A percentile compares a stretch with the other conserved stretches of the same genome.
phyloP scores from a whole-genome alignment of 257 asterid species.

The Plantago ovata region DNA sequence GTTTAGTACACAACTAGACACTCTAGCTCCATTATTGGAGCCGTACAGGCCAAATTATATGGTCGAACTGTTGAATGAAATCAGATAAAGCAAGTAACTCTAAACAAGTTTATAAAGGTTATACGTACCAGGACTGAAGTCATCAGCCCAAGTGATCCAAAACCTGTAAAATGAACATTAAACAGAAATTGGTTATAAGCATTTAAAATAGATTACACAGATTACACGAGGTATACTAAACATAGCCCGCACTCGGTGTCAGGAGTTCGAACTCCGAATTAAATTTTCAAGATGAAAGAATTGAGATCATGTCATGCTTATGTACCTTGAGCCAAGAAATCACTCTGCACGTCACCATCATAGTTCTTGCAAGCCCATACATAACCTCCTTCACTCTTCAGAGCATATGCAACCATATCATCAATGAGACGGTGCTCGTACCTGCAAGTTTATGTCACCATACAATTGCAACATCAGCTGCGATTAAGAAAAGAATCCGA shows the following conservation, averaged over 20 bases:
- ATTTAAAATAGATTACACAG: slow-evolving; percentile 2
- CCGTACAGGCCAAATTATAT: too few species aligned
- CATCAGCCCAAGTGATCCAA: slow-evolving; percentile 99
- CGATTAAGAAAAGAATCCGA: not conserved
- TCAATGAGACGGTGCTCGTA: slow-evolving; percentile 98
- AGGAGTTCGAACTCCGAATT: not conserved
- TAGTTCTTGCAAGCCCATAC: slow-evolving; percentile 99
- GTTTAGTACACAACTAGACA: too few species aligned
- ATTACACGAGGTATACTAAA: too few species aligned
- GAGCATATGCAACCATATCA: slow-evolving; percentile 99
- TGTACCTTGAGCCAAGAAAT: slow-evolving; percentile 95
- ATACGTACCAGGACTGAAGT: slow-evolving; percentile 86
- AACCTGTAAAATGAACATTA: slow-evolving; percentile 46
- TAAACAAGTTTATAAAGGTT: not conserved
- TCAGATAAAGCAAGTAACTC: too few species aligned
- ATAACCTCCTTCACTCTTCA: slow-evolving; percentile 97
- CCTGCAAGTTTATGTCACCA: slow-evolving; percentile 37
- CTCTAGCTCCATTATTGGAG: too few species aligned
- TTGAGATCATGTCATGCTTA: not conserved
- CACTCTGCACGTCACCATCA: slow-evolving; percentile 99
- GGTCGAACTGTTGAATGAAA: too few species aligned
- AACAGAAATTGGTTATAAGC: not conserved
- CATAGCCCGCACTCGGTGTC: too few species aligned
- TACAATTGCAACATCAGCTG: not conserved
- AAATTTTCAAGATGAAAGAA: not conserved